Base-by-base conservation (phyloP, 2,329 filamentous ascomycete species). In the Taxawa tesnikishii region DNA sequence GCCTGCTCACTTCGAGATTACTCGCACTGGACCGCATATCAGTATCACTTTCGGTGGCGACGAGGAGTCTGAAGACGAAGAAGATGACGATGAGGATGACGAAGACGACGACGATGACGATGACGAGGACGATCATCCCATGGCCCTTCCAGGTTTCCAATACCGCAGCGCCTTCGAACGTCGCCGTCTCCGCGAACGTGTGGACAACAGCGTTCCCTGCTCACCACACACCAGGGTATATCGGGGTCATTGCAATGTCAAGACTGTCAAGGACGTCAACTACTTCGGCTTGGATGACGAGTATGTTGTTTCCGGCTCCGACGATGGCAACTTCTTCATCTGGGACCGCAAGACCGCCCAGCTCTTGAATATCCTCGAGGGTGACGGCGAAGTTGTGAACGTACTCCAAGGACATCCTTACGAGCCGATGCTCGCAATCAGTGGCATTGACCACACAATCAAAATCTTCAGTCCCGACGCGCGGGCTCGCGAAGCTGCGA, bases 261-360 rank as follows among this genome's bases (percentile, higher is more conserved):
- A 72, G 41, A 79, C 73, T 1, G 73, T 79, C 43, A 80, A 80
- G 44, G 75, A 80, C 44, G 72, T 79, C 38, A 79, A 79, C 38
- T 80, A 70, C 53, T 79, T 74, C 39, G 75, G 75, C 0, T 53
- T 76, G 23, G 58, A 77, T 37, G 76, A 80, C 43, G 74, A 79
- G 46, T 80, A 78, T 40, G 72, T 80, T 8, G 73, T 79, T 8
- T 75, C 69, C 35, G 75, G 75, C 5, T 75, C 70, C 37, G 76
- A 80, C 44, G 73, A 68, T 31, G 75, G 75, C 1, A 68, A 79
- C 46, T 47, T 80, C 15, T 80, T 80, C 50, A 77, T 80, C 32
- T 79, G 75, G 75, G 73, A 80, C 43, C 65, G 68, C 34, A 73
- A 75, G 44, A 74, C 71, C 4, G 58, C 62, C 12, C 58, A 72